Evolutionary conservation across 2,329 filamentous ascomycete genomes (phyloP), one percentile per base, ranked within the genome.

Genomic region (Calonectria leucothoes): DNA sequence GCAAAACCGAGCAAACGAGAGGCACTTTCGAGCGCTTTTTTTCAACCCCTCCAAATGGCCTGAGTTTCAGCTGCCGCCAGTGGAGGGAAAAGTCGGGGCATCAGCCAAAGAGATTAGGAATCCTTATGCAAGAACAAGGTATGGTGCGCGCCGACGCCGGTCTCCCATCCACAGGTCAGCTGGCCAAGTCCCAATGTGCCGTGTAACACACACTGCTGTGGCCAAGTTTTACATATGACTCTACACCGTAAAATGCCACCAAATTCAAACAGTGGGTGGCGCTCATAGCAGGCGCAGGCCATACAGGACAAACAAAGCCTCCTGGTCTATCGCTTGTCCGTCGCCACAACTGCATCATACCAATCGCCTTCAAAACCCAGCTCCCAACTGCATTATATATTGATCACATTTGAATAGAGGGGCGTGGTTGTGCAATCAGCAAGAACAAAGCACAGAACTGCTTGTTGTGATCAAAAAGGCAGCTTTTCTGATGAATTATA

Each of bases 1-100:
- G 61, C 49, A 64, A 59, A 59, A 64, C 15, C 65, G 70, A 39
- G 59, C 42, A 65, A 66, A 55, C 55, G 49, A 63, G 59, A 64
- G 51, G 51, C 51, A 55, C 29, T 55, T 64, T 68, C 57, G 70
- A 72, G 66, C 66, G 70, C 33, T 27, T 68, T 69, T 69, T 69
- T 69, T 69, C 42, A 65, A 37, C 42, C 57, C 48, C 42, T 39
- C 27, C 15, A 33, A 52, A 66, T 72, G 66, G 66, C 39, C 51
- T 69, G 66, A 69, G 66, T 66, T 65, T 59, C 33, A 14, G 37
- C 29, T 48, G 15, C 31, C 23, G 42, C 51, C 49, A 57, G 48
- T 37, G 48, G 39, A 61, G 35, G 64, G 33, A 49, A 61, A 57
- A 37, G 31, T 37, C 52, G 49, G 65, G 42, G 31, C 35, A 57